Conservation (phyloP, 257 asterid species). For the Anisodus acutangulus region DNA sequence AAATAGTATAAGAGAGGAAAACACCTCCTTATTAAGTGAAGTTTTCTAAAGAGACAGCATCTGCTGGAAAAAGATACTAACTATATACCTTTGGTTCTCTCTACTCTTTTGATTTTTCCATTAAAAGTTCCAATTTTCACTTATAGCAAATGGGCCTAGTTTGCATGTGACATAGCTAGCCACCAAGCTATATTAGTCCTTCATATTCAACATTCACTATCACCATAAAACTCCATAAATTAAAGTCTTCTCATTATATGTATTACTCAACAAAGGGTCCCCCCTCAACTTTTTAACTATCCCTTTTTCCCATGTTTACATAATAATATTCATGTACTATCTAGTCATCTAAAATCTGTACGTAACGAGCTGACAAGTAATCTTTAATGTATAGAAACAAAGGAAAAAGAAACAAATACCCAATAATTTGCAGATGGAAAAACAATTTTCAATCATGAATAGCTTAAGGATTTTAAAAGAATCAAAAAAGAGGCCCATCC, state of each 20-base stretch:
- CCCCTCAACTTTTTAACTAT: constrained; percentile 23
- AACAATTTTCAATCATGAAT: constrained; percentile 33
- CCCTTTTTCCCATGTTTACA: background rate
- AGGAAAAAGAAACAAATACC: constrained; percentile 22
- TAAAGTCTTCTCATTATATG: constrained; percentile 30
- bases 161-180: constrained; percentile 25
- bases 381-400: constrained; percentile 29
- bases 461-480: constrained; percentile 28
- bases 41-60: constrained; percentile 4
- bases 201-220: constrained; percentile 35
- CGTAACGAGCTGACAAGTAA: constrained; percentile 34
- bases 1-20: constrained; percentile 5
- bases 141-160: constrained; percentile 29
- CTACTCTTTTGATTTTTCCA: background rate
- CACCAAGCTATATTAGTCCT: constrained; percentile 30
- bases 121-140: background rate
- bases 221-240: constrained; percentile 17
- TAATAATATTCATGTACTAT: background rate
- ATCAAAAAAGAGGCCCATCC: constrained; percentile 36
- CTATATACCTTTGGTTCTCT: constrained; percentile 15
- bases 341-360: constrained; percentile 25
- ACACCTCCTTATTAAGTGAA: constrained; percentile 8
- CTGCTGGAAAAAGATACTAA: background rate
- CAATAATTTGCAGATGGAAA: constrained; percentile 17
- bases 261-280: constrained; percentile 34